phyloP scores from a whole-genome alignment of 1,284 basidiomycete species.

The Malassezia psittaci region DNA sequence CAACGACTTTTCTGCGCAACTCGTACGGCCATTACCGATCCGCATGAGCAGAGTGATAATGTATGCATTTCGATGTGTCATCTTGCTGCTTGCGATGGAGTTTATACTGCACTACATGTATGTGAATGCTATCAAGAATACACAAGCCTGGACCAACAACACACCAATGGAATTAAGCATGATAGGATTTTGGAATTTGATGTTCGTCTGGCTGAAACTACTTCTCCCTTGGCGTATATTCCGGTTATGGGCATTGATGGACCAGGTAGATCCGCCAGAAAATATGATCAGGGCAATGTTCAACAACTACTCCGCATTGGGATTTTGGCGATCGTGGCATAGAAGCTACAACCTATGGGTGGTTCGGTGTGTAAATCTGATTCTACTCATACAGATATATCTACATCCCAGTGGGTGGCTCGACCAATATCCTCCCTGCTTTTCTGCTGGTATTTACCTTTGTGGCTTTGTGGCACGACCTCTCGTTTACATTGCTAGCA shows the following conservation, averaged over 20 bases:
- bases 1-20: conserved; percentile 89
- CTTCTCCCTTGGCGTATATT: conserved; percentile 96
- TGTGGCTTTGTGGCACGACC: conserved; percentile 97
- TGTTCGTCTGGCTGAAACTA: conserved; percentile 97
- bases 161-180: conserved; percentile 73
- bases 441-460: conserved; percentile 83
- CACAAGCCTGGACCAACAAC: conserved; percentile 60
- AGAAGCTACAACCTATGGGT: conserved; percentile 93
- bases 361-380: conserved; percentile 52
- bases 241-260: conserved; percentile 80
- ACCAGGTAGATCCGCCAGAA: conserved; percentile 86
- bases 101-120: conserved; percentile 87
- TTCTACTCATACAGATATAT: conserved; percentile 56
- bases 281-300: conserved; percentile 98
- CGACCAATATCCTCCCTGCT: conserved; percentile 58
- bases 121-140: conserved; percentile 90
- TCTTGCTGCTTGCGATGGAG: conserved; percentile 76
- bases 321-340: conserved; percentile 96
- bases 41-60: conserved; percentile 46
- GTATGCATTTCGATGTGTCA: conserved; percentile 66
- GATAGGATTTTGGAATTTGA: conserved; percentile 95
- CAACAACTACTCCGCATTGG: conserved; percentile 90
- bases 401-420: conserved; percentile 82
- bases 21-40: conserved; percentile 44
- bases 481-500: conserved; percentile 72